These are phyloP conservation scores for Leersia perrieri DNA, from an alignment of 176 grass and related monocot genomes.

Conservation along the genomic window DNA sequence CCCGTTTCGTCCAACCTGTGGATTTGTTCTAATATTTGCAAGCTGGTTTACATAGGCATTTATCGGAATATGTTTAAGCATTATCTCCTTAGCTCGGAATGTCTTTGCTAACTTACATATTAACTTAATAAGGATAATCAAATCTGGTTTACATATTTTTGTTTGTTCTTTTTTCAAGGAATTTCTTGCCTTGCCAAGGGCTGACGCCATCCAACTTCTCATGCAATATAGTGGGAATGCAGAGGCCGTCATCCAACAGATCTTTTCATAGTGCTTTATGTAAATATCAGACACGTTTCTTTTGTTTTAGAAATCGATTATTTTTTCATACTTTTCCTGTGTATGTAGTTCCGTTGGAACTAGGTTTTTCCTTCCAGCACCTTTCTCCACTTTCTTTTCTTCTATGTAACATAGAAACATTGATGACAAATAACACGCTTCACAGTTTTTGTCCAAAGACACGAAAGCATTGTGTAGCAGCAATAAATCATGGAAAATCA, in stretches of 20 bases:
- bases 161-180: slow-evolving; percentile 44
- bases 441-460: not conserved
- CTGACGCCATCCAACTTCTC: slow-evolving; percentile 89
- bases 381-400: not conserved
- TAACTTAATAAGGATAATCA: not conserved
- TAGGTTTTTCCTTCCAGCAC: not conserved
- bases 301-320: slow-evolving; percentile 4
- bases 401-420: slow-evolving; percentile 13
- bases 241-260: slow-evolving; percentile 88
- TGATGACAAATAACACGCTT: not conserved
- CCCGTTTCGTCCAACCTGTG: not conserved
- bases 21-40: too few species aligned
- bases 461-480: not conserved
- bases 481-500: not conserved
- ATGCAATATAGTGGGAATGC: slow-evolving; percentile 89
- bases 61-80: not conserved
- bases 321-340: slow-evolving; percentile 35
- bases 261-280: slow-evolving; percentile 72
- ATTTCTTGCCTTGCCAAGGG: slow-evolving; percentile 92
- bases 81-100: not conserved
- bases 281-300: slow-evolving; percentile 23
- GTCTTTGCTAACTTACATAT: not conserved
- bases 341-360: slow-evolving; percentile 11
- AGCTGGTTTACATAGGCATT: not conserved
- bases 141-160: not conserved